Evolutionary conservation across 2,329 filamentous ascomycete genomes (phyloP).

Genomic region (Sodiomyces alkalinus): DNA sequence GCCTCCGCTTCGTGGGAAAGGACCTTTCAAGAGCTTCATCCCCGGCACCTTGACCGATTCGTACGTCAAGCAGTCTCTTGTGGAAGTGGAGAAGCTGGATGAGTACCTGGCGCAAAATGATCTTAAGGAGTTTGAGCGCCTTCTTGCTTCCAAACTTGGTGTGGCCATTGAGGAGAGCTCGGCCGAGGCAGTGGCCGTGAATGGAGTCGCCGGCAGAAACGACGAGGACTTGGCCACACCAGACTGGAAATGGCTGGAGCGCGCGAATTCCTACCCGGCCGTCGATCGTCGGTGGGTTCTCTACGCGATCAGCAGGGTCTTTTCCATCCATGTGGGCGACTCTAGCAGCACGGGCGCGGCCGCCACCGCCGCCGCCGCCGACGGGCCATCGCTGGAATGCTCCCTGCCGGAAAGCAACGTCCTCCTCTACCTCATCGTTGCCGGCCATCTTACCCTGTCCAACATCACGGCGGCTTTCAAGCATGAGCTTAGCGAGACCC

Average conservation of each 20-base stretch:
- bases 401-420: constrained; percentile 36
- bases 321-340: constrained; percentile 31
- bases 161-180: constrained; percentile 9
- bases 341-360: constrained; percentile 22
- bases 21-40: constrained; percentile 16
- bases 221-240: constrained; percentile 13
- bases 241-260: constrained; percentile 36
- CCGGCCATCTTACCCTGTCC: constrained; percentile 43
- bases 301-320: constrained; percentile 46
- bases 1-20: constrained; percentile 4
- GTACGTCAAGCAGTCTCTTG: constrained; percentile 29
- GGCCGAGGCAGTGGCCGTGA: constrained; percentile 3
- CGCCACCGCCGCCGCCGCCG: constrained; percentile 25
- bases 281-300: constrained; percentile 52
- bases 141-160: constrained; percentile 31
- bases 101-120: constrained; percentile 29
- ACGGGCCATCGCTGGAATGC: constrained; percentile 16
- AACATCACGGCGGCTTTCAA: constrained; percentile 45
- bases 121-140: constrained; percentile 31
- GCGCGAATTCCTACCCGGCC: constrained; percentile 28
- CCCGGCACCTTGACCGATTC: constrained; percentile 35
- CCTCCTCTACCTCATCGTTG: constrained; percentile 42
- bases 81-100: constrained; percentile 31
- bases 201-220: constrained; percentile 4
- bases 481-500: constrained; percentile 25